Conservation (phyloP, 2,329 filamentous ascomycete species). For the Ceratocystis lukuohia region DNA sequence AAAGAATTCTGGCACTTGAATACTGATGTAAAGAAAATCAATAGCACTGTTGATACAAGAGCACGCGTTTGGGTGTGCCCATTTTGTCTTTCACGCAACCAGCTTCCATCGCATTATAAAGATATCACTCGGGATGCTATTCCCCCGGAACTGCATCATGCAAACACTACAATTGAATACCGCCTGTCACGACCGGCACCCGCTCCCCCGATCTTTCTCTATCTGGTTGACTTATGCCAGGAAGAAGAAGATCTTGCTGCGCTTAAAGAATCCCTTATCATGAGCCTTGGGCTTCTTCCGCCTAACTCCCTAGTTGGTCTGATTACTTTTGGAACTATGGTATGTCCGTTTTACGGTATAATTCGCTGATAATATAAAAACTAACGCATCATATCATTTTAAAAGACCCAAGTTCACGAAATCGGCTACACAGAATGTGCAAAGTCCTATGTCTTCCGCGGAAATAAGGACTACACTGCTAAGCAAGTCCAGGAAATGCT, state of each 20-base stretch:
- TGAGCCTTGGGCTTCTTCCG: constrained; percentile 70
- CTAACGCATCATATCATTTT: constrained; percentile 22
- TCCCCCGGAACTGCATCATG: constrained; percentile 67
- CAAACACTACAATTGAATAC: constrained; percentile 84
- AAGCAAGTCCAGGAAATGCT: constrained; percentile 99
- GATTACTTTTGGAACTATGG: constrained; percentile 88
- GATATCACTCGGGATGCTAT: constrained; percentile 75
- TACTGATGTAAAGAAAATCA: no score
- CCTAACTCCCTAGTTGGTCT: constrained; percentile 71
- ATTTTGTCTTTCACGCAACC: constrained; percentile 74
- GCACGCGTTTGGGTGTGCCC: constrained; percentile 80
- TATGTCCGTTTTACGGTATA: constrained; percentile 28
- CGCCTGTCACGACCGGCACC: constrained; percentile 67
- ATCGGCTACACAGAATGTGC: constrained; percentile 96
- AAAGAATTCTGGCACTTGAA: no score
- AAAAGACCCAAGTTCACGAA: constrained; percentile 83
- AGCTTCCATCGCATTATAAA: constrained; percentile 75
- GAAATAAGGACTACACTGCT: constrained; percentile 93
- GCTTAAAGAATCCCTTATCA: constrained; percentile 73
- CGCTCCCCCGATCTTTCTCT: constrained; percentile 74
- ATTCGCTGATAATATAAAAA: background rate
- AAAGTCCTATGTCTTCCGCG: constrained; percentile 96
- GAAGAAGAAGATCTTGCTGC: constrained; percentile 75
- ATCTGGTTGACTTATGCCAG: constrained; percentile 79
- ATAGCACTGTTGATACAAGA: constrained; percentile 68